A percentile compares a stretch with the other conserved stretches of the same genome.
phyloP scores from a whole-genome alignment of 2,329 filamentous ascomycete species.

The Beauveria varroae region DNA sequence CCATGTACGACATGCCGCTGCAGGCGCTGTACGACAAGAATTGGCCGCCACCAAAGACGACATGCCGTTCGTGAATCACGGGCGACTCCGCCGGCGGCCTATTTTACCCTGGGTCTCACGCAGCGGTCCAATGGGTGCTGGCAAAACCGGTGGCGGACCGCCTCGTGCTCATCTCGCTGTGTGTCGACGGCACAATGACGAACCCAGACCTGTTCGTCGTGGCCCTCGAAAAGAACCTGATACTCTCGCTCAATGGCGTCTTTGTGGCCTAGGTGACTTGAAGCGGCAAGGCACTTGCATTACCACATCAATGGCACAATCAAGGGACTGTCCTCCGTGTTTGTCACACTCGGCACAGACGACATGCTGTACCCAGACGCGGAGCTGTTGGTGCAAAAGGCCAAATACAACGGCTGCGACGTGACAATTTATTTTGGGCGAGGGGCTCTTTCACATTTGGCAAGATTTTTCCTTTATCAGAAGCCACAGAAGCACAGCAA shows the following conservation, averaged over 20 bases:
- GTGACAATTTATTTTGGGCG: neutral
- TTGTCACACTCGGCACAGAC: neutral
- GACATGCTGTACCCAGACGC: neutral
- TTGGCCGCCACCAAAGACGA: conserved; percentile 21
- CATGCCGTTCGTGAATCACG: conserved; percentile 19
- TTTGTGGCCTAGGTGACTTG: no score
- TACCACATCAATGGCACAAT: neutral
- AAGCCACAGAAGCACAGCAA: conserved; percentile 11
- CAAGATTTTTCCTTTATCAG: conserved; percentile 15
- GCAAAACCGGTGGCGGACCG: conserved; percentile 18
- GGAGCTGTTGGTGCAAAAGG: neutral
- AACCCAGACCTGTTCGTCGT: conserved; percentile 21
- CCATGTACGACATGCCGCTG: conserved; percentile 24
- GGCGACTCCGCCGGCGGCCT: neutral
- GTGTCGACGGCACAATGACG: conserved; percentile 21
- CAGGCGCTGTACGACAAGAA: conserved; percentile 23
- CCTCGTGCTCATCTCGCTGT: conserved; percentile 23
- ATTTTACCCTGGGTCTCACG: neutral
- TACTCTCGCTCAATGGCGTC: neutral
- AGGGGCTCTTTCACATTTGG: neutral
- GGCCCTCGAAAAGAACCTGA: conserved; percentile 17
- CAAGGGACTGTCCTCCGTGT: neutral
- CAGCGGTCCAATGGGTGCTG: conserved; percentile 7
- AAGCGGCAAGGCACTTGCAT: neutral
- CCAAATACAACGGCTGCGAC: neutral